Conservation (phyloP, 2,329 filamentous ascomycete species). For the Neodidymelliopsis sp. region DNA sequence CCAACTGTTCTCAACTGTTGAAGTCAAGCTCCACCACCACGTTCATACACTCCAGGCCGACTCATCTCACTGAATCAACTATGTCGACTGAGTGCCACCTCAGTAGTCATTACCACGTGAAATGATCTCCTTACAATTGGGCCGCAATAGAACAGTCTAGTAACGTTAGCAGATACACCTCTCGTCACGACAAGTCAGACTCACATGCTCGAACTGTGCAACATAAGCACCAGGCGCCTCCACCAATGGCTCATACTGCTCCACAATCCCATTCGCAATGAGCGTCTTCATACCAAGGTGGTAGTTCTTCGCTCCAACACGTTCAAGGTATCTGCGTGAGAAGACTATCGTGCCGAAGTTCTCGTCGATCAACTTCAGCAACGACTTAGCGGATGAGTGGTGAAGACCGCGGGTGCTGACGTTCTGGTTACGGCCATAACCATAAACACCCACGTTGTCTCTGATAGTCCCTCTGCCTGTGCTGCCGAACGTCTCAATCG, state of each 20-base stretch:
- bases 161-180: slow-evolving; percentile 20
- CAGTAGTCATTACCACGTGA: slow-evolving; percentile 86
- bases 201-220: slow-evolving; percentile 92
- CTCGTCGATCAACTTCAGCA: slow-evolving; percentile 89
- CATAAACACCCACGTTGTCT: slow-evolving; percentile 70
- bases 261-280: slow-evolving; percentile 80
- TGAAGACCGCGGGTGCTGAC: slow-evolving; percentile 75
- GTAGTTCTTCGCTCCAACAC: slow-evolving; percentile 89
- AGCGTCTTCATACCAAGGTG: slow-evolving; percentile 87
- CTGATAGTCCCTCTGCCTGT: slow-evolving; percentile 85
- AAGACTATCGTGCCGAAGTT: slow-evolving; percentile 93
- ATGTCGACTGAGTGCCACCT: no score
- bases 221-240: slow-evolving; percentile 94
- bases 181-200: slow-evolving; percentile 46
- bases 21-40: no score
- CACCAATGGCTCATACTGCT: slow-evolving; percentile 85
- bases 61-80: no score
- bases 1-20: no score
- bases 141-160: slow-evolving; percentile 43
- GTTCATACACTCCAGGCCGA: no score
- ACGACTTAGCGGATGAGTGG: slow-evolving; percentile 79
- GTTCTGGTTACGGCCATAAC: slow-evolving; percentile 76
- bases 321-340: slow-evolving; percentile 86
- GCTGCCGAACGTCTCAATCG: slow-evolving; percentile 94
- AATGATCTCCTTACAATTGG: slow-evolving; percentile 79